Conservation (phyloP, 2,329 filamentous ascomycete genomes). For the Penicillium freii region DNA sequence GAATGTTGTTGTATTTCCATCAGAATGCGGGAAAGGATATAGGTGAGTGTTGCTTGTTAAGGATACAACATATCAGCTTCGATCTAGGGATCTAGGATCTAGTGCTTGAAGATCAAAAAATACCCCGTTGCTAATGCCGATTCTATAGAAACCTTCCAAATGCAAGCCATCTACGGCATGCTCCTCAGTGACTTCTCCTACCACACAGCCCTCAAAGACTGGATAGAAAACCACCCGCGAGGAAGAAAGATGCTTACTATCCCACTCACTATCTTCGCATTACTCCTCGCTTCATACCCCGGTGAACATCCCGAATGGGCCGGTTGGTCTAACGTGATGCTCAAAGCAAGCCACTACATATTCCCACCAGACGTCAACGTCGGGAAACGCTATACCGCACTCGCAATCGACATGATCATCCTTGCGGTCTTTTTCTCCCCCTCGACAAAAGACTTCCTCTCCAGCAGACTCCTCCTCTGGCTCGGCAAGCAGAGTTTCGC, state of each 20-base stretch:
- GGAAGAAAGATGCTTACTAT: constrained; percentile 40
- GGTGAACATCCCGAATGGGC: constrained; percentile 52
- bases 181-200: constrained; percentile 53
- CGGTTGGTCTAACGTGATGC: constrained; percentile 49
- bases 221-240: constrained; percentile 44
- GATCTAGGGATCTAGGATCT: background rate
- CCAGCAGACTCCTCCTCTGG: constrained; percentile 53
- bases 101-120: background rate
- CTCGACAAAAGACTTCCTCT: constrained; percentile 49
- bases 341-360: constrained; percentile 43
- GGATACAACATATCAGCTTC: background rate
- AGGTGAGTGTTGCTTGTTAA: constrained; percentile 37
- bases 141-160: constrained; percentile 52
- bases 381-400: constrained; percentile 48
- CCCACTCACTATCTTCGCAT: constrained; percentile 44
- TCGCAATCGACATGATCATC: constrained; percentile 51
- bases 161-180: constrained; percentile 53
- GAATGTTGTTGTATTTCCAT: constrained; percentile 52
- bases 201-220: constrained; percentile 47
- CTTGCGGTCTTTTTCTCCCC: constrained; percentile 54
- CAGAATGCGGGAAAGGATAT: constrained; percentile 47
- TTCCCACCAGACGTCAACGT: constrained; percentile 48
- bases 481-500: constrained; percentile 56
- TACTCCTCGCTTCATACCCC: constrained; percentile 52
- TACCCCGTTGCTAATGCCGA: background rate